Conservation (phyloP, 192 early-diverging fungal genomes). For the Linnemannia schmuckeri region DNA sequence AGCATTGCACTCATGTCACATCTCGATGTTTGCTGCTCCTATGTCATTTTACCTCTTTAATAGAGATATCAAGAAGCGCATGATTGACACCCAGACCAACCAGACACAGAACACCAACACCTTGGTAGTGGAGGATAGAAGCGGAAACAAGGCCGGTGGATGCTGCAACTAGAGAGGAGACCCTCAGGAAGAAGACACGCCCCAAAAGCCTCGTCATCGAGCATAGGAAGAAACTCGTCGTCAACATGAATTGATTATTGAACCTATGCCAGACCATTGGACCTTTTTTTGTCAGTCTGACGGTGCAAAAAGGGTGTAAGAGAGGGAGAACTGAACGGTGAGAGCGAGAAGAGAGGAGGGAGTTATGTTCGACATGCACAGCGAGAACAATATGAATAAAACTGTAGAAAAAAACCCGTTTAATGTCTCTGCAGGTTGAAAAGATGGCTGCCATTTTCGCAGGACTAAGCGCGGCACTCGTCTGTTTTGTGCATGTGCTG, state of each 20-base stretch:
- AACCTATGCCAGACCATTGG: background rate
- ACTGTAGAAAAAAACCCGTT: background rate
- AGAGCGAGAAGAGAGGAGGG: background rate
- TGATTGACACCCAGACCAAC: slow-evolving; percentile 85
- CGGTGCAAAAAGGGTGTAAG: background rate
- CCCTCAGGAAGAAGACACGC: background rate
- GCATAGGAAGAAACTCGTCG: background rate
- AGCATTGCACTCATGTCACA: background rate
- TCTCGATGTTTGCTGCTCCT: slow-evolving; percentile 1
- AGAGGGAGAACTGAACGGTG: background rate
- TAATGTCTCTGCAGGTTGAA: background rate
- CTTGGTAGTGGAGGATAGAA: slow-evolving; percentile 50
- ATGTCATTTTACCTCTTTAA: slow-evolving; percentile 6
- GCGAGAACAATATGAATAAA: background rate
- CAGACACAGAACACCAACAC: slow-evolving; percentile 55
- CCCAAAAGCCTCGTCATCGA: background rate
- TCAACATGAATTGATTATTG: background rate
- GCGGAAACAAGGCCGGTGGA: slow-evolving; percentile 39
- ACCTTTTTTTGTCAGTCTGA: background rate
- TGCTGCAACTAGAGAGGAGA: slow-evolving; percentile 49
- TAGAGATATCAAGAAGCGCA: slow-evolving; percentile 98
- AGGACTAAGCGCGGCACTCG: background rate
- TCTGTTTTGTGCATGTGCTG: background rate
- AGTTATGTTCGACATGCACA: slow-evolving; percentile 1
- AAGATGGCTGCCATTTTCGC: background rate